Evolutionary conservation across 306 rosid species (phyloP).

Genomic region (Trifolium pratense): DNA sequence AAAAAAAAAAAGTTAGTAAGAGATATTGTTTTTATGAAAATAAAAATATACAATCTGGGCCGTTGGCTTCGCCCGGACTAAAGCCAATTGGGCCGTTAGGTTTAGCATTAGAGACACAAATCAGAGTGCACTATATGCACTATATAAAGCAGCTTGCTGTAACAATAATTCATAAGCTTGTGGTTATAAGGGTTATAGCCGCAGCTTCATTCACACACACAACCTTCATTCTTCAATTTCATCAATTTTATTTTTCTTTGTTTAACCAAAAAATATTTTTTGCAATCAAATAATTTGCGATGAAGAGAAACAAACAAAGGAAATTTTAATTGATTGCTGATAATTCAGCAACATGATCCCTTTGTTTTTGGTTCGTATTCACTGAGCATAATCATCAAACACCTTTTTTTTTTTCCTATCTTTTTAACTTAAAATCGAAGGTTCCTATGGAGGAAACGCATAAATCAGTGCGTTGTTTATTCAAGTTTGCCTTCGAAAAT

Average conservation of each 20-base stretch:
- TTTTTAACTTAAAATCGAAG: conserved; percentile 41
- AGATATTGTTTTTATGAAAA: too few species aligned
- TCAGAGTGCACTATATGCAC: neutral
- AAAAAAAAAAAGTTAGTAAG: too few species aligned
- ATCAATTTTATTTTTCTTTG: neutral
- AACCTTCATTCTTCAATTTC: neutral
- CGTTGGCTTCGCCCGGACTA: neutral
- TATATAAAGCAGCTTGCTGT: neutral
- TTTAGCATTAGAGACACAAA: neutral
- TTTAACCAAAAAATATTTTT: neutral
- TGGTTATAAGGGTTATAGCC: neutral
- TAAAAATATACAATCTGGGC: too few species aligned
- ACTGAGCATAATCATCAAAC: conserved; percentile 72
- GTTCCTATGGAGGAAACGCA: conserved; percentile 95
- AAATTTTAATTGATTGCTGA: conserved; percentile 58
- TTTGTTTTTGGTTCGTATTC: conserved; percentile 89
- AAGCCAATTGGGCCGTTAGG: neutral
- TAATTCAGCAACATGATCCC: conserved; percentile 64
- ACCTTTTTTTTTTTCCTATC: too few species aligned
- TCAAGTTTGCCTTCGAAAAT: conserved; percentile 98
- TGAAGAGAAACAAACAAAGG: conserved; percentile 53
- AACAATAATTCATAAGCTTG: neutral
- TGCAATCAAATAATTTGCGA: conserved; percentile 41
- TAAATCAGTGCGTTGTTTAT: conserved; percentile 61
- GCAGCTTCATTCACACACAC: neutral